Conservation (phyloP, 2,329 filamentous ascomycete species). For the Teratosphaeriaceae sp. region DNA sequence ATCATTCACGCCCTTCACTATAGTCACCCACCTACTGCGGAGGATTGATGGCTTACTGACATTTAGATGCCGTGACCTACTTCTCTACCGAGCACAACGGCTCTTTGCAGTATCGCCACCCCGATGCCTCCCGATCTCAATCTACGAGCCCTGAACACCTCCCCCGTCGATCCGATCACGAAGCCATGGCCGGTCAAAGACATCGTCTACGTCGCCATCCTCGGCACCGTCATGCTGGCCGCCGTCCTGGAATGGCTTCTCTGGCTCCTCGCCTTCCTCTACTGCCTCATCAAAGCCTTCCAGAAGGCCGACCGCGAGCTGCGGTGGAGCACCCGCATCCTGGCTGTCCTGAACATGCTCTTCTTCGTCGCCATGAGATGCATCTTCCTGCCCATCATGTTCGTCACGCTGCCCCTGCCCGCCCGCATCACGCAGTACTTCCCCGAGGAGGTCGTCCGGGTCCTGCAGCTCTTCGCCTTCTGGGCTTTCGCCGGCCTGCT, state of each 20-base stretch:
- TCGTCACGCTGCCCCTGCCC: conserved; percentile 84
- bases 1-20: no score
- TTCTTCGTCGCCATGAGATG: conserved; percentile 73
- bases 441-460: conserved; percentile 58
- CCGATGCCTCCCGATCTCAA: no score
- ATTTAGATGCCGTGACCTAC: neutral
- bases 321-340: conserved; percentile 70
- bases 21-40: no score
- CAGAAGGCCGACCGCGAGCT: conserved; percentile 56
- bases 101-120: neutral
- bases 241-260: conserved; percentile 90
- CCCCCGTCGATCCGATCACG: conserved; percentile 1
- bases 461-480: conserved; percentile 92
- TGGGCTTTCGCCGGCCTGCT: conserved; percentile 84
- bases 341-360: conserved; percentile 69
- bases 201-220: conserved; percentile 78
- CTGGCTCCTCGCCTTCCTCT: conserved; percentile 89
- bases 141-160: neutral
- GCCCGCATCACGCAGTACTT: conserved; percentile 64
- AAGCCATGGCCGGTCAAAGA: conserved; percentile 36
- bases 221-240: conserved; percentile 74
- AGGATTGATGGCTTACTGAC: no score
- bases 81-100: neutral
- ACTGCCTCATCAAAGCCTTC: conserved; percentile 84
- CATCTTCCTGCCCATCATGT: conserved; percentile 88